Conservation (phyloP, 2,329 filamentous ascomycete genomes). For the Alternaria atra region DNA sequence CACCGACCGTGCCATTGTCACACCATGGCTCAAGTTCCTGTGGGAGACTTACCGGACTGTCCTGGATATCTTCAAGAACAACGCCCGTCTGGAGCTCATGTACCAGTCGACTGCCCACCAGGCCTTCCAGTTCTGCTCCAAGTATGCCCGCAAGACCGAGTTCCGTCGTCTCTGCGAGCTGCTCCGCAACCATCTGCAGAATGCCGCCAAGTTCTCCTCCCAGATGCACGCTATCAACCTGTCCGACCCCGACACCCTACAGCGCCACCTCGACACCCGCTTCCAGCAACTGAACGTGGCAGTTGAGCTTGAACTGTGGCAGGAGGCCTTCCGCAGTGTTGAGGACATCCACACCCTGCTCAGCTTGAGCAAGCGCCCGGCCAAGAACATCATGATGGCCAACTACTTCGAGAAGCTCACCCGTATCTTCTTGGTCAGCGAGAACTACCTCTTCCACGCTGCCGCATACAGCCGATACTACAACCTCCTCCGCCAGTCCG, state of each 20-base stretch:
- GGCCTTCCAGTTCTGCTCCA: conserved; percentile 98
- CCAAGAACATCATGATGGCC: conserved; percentile 99
- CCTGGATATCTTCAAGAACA: conserved; percentile 98
- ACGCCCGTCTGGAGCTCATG: conserved; percentile 94
- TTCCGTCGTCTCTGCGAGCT: conserved; percentile 98
- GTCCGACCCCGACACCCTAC: conserved; percentile 94
- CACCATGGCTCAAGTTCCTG: conserved; percentile 98
- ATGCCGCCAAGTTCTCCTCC: conserved; percentile 97
- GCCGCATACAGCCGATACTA: conserved; percentile 98
- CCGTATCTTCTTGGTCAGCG: conserved; percentile 96
- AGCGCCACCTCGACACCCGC: conserved; percentile 95
- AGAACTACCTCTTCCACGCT: conserved; percentile 99
- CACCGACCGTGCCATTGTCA: conserved; percentile 97
- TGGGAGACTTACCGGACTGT: conserved; percentile 99
- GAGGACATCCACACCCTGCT: conserved; percentile 98
- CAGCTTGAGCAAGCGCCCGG: conserved; percentile 95
- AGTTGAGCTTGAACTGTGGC: conserved; percentile 97
- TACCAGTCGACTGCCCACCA: conserved; percentile 98
- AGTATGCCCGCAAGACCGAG: conserved; percentile 98
- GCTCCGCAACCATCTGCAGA: conserved; percentile 97
- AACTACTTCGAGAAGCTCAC: conserved; percentile 99
- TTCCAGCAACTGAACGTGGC: conserved; percentile 99
- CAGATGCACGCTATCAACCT: conserved; percentile 99
- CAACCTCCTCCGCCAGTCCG: conserved; percentile 91
- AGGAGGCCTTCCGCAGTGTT: conserved; percentile 98